Evolutionary conservation across 1,284 basidiomycete species (phyloP), one percentile per base, ranked within the genome.

Genomic region (Fomitopsis schrenkii): DNA sequence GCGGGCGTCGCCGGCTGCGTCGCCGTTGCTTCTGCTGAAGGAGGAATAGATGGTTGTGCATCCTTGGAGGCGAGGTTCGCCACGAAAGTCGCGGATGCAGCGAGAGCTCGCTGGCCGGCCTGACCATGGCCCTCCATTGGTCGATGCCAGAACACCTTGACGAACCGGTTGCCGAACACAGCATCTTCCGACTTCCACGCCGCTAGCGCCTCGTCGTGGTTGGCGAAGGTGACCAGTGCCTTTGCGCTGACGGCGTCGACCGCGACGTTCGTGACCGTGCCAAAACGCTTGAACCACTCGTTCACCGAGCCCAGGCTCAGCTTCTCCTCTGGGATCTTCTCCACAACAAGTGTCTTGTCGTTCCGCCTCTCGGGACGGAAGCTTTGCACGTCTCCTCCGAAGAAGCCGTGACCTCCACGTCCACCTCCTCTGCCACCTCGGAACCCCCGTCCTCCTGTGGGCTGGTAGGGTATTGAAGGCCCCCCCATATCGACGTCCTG

Each of bases 131-230:
- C 94, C 59, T 91, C 91, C 83, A 94, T 85, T 3, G 94, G 94
- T 66, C 89, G 81, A 77, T 96, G 94, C 94, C 94, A 96, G 68
- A 95, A 91, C 45, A 96, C 82, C 74, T 97, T 97, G 67, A 98
- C 95, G 72, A 98, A 98, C 45, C 96, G 86, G 68, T 95, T 96
- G 17, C 88, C 88, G 71, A 98, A 97, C 30, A 98, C 90, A 17
- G 95, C 94, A 63, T 97, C 94, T 71, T 97, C 93, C 30, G 87
- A 89, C 73, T 91, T 93, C 91, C 96, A 95, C 0, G 96, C 96
- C 26, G 85, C 82, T 68, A 90, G 87, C 0, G 96, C 96, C 71
- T 96, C 91, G 26, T 84, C 84, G 69, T 95, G 94, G n/a, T 82
- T 85, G 19, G 87, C 83, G 74, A 97, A 98, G 66, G 89, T 93